These are phyloP conservation scores for Wakefieldia striispora DNA, from an alignment of 768 basidiomycete species.

Conservation along the genomic window DNA sequence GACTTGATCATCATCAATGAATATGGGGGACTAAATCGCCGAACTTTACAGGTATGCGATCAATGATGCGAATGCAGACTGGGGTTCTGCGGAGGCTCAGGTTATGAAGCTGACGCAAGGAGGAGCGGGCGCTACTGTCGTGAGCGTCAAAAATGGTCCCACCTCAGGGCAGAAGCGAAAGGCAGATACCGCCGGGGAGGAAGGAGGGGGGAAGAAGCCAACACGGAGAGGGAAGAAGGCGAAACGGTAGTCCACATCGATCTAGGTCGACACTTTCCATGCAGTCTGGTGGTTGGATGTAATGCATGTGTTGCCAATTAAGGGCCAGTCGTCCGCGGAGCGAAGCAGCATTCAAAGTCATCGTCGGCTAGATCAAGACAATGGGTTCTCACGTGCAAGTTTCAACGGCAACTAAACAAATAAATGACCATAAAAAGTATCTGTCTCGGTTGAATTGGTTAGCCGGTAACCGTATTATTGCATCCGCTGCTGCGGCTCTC, in stretches of 20 bases:
- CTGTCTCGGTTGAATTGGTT: no score
- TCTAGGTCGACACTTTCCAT: neutral
- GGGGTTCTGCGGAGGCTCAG: constrained; percentile 73
- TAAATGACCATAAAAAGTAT: no score
- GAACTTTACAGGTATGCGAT: constrained; percentile 62
- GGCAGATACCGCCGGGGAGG: constrained; percentile 31
- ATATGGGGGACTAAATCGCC: neutral
- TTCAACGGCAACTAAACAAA: no score
- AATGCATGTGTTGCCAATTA: no score
- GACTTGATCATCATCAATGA: neutral
- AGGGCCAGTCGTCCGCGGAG: neutral
- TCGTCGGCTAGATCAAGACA: no score
- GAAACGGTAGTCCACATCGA: constrained; percentile 27
- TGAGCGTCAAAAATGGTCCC: constrained; percentile 62
- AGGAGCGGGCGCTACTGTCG: constrained; percentile 59
- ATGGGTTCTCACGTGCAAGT: no score
- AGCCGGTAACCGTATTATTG: no score
- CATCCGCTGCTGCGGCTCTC: no score
- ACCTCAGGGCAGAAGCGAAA: constrained; percentile 59
- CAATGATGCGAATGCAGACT: constrained; percentile 65
- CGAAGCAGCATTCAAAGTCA: neutral
- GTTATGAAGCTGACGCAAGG: constrained; percentile 49
- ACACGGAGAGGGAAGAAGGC: constrained; percentile 46
- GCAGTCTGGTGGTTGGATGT: no score
- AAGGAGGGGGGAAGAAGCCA: constrained; percentile 45